Evolutionary conservation across 169 alveolate species (phyloP).

Genomic region (Hammondia hammondi): DNA sequence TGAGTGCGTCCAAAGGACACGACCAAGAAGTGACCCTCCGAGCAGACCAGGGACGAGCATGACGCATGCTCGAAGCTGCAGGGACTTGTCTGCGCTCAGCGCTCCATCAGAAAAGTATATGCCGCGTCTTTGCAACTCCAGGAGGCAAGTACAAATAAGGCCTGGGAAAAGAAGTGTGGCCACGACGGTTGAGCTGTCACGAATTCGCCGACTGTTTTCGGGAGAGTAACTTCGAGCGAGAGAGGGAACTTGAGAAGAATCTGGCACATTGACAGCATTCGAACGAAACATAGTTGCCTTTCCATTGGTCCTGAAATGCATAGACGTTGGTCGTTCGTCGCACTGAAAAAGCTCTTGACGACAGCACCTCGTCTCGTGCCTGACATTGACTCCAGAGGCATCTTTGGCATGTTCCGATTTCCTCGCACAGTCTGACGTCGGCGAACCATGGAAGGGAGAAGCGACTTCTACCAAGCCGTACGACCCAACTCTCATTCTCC

Average conservation of each 20-base stretch:
- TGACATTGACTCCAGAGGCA: no score
- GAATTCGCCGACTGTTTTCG: not conserved
- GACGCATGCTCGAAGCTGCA: not conserved
- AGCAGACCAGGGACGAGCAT: not conserved
- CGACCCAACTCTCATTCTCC: not conserved
- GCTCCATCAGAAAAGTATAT: no score
- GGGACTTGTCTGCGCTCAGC: no score
- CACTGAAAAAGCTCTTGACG: no score
- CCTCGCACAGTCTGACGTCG: no score
- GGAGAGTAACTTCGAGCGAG: not conserved
- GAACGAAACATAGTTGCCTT: no score
- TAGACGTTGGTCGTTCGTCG: no score
- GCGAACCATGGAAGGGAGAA: not conserved
- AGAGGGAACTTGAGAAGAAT: not conserved
- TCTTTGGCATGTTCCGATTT: not conserved
- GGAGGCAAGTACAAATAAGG: not conserved
- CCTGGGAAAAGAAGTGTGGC: not conserved
- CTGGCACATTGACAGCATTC: not conserved
- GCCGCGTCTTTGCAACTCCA: not conserved
- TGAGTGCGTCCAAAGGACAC: not conserved
- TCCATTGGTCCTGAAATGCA: no score
- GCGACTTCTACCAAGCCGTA: not conserved
- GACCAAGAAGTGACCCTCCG: not conserved
- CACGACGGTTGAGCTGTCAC: not conserved
- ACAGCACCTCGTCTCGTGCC: no score